Evolutionary conservation across 106 monocot species (phyloP), one percentile per base, ranked within the genome.

Genomic region (Apostasia shenzhenica): DNA sequence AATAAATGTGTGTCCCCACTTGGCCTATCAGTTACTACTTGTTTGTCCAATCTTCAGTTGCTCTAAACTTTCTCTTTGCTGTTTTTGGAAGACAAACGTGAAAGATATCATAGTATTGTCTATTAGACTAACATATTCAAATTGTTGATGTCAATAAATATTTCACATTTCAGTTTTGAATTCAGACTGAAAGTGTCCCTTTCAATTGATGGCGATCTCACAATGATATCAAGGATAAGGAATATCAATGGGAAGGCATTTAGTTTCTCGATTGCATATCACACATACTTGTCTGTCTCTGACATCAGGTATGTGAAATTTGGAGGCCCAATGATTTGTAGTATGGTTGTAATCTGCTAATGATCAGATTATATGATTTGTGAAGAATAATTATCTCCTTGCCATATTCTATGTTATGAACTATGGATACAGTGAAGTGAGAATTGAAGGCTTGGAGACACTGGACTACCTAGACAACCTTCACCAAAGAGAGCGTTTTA

Each of bases 371-470:
- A 26, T 26, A 26, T 26, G 26, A 26, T 26, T 26, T 26, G 0
- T 26, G 26, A 26, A 26, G 26, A 26, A 26, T 26, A 26, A 26
- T 26, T 26, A 26, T 26, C 26, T 26, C 26, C 26, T 26, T 26
- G 26, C 26, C 26, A 26, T 26, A 26, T 26, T 26, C 26, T 26
- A 26, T 26, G 26, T 26, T 57, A 8, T 39, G 8, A 40, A 42
- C 58, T 73, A 26, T 55, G 37, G 54, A 47, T 39, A 59, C 82
- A 94, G 90, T 76, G 94, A 94, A 74, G 94, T 94, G 49, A 90
- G 94, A 70, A 91, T 94, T 64, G 94, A 94, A 73, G 94, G 90
- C 43, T 67, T 94, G 60, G 94, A 94, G 83, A 94, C 94, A 59
- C 85, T 90, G 48, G 90, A 94, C 76, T 94, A 91, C 69, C 79